Base-by-base conservation (phyloP, 2,329 filamentous ascomycete species). In the Diaporthe ampelina region DNA sequence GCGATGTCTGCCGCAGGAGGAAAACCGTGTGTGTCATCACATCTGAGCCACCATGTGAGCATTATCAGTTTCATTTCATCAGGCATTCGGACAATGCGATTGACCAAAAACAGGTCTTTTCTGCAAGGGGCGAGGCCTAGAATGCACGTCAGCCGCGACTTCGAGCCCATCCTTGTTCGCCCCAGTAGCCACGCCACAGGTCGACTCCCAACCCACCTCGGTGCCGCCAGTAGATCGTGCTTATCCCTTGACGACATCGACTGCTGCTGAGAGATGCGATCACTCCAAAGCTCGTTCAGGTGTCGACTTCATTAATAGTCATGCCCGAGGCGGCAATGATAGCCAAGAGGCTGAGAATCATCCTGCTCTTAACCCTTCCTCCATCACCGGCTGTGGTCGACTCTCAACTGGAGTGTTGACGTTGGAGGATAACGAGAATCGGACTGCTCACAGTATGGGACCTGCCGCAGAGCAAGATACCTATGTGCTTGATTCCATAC, bases 1-100 rank as follows among this genome's bases (percentile, higher is more conserved):
- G 86, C 75, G 86, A 87, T 78, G 81, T 82, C 15, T 87, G 86
- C 76, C 83, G 85, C 11, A 80, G 80, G 61, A 81, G 86, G 24
- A 87, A 87, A 79, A 86, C 85, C 56, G 86, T 84, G n/a, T 77
- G 83, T 77, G 82, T 87, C 10, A 87, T 87, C 72, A 82, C 84
- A 40, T 80, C 80, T 15, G 79, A 82, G 73, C 85, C 85, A 68
- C 86, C 85, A 73, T 87, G 86, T 87, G 81, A 79, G 84, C 77
- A 54, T 29, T 19, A 19, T 11, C 26, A 6, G n/a, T 19, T 29
- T 56, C 15, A 21, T 56, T 9, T 19, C 32, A 7, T 4, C 13
- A 1, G 17, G 15, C 13, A 24, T 15, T 56, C 13, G 13, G 26
- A 32, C 13, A 32, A 17, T 3, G 24, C 15, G 5, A 26, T 56